Evolutionary conservation across 1,284 basidiomycete species (phyloP).

Genomic region (Chondrostereum purpureum): DNA sequence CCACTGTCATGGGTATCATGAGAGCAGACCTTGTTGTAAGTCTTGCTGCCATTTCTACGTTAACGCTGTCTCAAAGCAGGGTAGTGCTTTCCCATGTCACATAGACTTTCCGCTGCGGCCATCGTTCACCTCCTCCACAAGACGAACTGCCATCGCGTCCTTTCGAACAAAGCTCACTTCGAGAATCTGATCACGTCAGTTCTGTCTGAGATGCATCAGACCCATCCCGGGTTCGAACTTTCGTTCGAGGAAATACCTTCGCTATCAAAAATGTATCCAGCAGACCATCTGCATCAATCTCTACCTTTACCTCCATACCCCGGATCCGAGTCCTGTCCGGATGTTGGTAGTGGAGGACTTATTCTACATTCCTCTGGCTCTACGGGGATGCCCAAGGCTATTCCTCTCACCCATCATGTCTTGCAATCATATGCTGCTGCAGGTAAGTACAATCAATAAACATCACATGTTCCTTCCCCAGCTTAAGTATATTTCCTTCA

Average conservation of each 20-base stretch:
- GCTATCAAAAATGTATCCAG: not conserved
- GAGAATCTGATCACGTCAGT: not conserved
- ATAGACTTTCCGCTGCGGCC: not conserved
- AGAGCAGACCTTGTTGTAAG: constrained; percentile 25
- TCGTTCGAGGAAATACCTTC: not conserved
- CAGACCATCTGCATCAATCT: too few relatives aligned
- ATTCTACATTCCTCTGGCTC: constrained; percentile 23
- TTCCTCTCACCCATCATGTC: constrained; percentile 16
- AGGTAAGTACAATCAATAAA: too few relatives aligned
- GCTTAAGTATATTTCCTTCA: too few relatives aligned
- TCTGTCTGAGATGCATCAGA: not conserved
- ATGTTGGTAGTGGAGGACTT: not conserved
- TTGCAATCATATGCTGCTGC: too few relatives aligned
- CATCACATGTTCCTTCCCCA: too few relatives aligned
- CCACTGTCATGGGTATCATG: constrained; percentile 22
- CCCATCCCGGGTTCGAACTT: constrained; percentile 17
- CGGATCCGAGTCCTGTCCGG: too few relatives aligned
- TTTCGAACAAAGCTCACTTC: not conserved
- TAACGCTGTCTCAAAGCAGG: not conserved
- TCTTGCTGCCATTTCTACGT: not conserved
- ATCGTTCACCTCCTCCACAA: not conserved
- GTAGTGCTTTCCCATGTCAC: not conserved
- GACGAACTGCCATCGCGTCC: not conserved
- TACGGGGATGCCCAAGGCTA: constrained; percentile 24
- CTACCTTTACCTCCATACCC: too few relatives aligned